Percentiles rank a stretch among this genome's conserved stretches.
Conservation (phyloP, 352 stramenopile genomes). For the Thalassiosira sp. region DNA sequence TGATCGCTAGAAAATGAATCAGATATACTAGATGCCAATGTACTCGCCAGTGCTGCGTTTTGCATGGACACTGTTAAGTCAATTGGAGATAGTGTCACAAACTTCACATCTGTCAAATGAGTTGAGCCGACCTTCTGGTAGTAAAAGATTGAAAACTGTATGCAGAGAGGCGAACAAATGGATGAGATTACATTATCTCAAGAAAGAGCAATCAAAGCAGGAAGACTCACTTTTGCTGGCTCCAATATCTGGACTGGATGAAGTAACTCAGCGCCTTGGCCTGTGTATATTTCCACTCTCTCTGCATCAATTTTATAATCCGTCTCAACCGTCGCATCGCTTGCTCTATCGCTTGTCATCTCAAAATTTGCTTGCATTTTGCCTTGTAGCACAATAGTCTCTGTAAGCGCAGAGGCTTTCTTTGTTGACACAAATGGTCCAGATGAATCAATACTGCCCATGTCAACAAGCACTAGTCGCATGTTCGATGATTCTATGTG, state of each 20-base stretch:
- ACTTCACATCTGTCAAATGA: constrained; percentile 60
- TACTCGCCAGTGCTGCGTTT: constrained; percentile 79
- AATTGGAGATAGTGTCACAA: constrained; percentile 69
- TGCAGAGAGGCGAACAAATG: constrained; percentile 12
- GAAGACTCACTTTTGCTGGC: constrained; percentile 46
- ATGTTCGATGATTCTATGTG: constrained; percentile 63
- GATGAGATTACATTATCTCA: neutral
- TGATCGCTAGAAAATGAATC: constrained; percentile 55
- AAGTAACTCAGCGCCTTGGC: constrained; percentile 66
- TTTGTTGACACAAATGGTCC: constrained; percentile 43
- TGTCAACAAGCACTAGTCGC: constrained; percentile 59
- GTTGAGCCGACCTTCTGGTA: constrained; percentile 49
- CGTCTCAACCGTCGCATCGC: constrained; percentile 47
- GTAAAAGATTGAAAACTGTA: constrained; percentile 57
- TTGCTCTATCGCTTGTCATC: constrained; percentile 47
- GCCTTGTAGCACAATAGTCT: constrained; percentile 80
- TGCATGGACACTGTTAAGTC: constrained; percentile 81
- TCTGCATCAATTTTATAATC: constrained; percentile 76
- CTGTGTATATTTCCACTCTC: constrained; percentile 80
- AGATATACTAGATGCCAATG: constrained; percentile 68
- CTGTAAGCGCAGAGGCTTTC: constrained; percentile 51
- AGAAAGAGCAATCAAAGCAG: constrained; percentile 11
- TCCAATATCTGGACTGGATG: constrained; percentile 81
- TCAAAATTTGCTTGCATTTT: constrained; percentile 68
- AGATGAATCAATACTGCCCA: constrained; percentile 55